A percentile compares a stretch with the other conserved stretches of the same genome.
Evolutionary conservation across 768 basidiomycete genomes (phyloP).

Genomic region (Termitomyces sp.): DNA sequence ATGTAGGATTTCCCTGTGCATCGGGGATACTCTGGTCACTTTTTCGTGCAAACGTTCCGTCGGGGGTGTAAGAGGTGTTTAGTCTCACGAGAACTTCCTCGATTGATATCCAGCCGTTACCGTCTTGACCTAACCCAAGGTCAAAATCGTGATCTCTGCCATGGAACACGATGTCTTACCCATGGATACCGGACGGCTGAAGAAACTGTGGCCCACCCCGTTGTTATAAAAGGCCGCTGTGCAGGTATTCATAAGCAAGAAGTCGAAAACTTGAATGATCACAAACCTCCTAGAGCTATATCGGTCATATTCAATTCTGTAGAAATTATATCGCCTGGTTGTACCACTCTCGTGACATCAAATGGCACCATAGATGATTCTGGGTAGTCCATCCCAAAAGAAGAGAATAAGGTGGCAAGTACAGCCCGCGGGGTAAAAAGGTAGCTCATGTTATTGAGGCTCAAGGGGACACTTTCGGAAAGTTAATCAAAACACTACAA

Average conservation of each 20-base stretch:
- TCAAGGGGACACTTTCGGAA: slow-evolving; percentile 17
- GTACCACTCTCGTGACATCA: slow-evolving; percentile 16
- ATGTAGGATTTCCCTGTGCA: slow-evolving; percentile 22
- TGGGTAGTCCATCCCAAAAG: slow-evolving; percentile 27
- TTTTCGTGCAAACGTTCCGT: slow-evolving; percentile 23
- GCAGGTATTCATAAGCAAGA: background rate
- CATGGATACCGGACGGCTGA: slow-evolving; percentile 22
- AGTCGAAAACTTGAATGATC: background rate
- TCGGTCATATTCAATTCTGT: slow-evolving; percentile 17
- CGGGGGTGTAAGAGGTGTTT: slow-evolving; percentile 28
- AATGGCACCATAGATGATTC: slow-evolving; percentile 14
- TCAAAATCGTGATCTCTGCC: background rate
- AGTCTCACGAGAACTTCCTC: slow-evolving; percentile 32
- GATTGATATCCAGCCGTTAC: slow-evolving; percentile 28
- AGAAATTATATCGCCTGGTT: slow-evolving; percentile 20
- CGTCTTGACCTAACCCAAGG: slow-evolving; percentile 18
- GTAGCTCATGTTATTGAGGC: slow-evolving; percentile 22
- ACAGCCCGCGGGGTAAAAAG: slow-evolving; percentile 31
- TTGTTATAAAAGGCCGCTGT: slow-evolving; percentile 29
- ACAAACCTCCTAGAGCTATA: slow-evolving; percentile 20
- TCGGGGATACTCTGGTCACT: slow-evolving; percentile 18
- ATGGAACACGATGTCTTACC: slow-evolving; percentile 13
- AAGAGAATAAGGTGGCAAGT: slow-evolving; percentile 25
- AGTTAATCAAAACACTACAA: background rate
- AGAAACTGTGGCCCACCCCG: slow-evolving; percentile 21